Conservation (phyloP, 805 yeast species). For the Naumovozyma dairenensis region DNA sequence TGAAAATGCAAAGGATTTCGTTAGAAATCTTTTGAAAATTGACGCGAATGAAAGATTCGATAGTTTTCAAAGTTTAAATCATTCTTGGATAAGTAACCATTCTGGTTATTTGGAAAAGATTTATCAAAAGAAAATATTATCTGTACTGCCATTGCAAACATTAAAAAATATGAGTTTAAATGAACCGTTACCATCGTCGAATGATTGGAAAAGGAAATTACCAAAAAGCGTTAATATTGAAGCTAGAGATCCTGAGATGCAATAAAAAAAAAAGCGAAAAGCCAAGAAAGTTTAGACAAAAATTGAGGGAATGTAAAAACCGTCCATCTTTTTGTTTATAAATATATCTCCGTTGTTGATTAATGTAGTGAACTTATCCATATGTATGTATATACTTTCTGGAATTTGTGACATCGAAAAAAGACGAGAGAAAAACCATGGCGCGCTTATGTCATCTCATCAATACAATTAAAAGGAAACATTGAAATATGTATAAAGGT, state of each 20-base stretch:
- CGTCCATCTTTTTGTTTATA: no score
- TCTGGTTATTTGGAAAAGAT: conserved; percentile 27
- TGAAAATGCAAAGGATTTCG: conserved; percentile 37
- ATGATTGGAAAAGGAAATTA: conserved; percentile 19
- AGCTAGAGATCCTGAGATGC: background rate
- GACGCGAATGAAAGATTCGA: conserved; percentile 32
- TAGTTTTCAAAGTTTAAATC: conserved; percentile 33
- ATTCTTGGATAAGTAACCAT: conserved; percentile 41
- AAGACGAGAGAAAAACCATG: no score
- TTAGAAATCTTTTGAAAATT: conserved; percentile 32
- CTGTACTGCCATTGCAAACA: no score
- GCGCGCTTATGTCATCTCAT: no score
- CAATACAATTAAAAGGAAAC: no score
- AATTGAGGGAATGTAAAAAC: no score
- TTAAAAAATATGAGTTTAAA: no score
- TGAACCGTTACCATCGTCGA: background rate
- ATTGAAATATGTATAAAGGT: no score
- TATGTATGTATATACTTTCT: no score
- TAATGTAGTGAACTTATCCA: no score
- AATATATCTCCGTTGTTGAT: no score
- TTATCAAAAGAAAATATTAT: conserved; percentile 28
- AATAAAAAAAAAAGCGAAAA: background rate
- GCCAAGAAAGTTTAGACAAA: background rate
- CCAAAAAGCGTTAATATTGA: conserved; percentile 22
- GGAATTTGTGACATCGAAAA: no score